phyloP scores from a whole-genome alignment of 1,284 basidiomycete genomes.

The Trichosporon coremiiforme region DNA sequence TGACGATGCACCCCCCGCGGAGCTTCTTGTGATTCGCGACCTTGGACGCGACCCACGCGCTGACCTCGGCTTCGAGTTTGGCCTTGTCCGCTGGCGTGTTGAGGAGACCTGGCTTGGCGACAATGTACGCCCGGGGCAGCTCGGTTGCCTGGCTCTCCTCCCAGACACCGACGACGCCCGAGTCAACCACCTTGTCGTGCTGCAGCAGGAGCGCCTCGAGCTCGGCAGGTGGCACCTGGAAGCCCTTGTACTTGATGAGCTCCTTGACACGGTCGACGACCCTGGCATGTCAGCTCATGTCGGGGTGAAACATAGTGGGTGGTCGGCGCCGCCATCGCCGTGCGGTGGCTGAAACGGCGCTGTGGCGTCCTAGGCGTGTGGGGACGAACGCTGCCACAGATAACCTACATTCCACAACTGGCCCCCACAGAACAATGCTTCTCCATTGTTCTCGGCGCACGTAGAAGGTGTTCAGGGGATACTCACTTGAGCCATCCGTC shows the following conservation, averaged over 20 bases:
- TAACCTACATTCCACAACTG: not conserved
- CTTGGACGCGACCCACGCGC: slow-evolving; percentile 65
- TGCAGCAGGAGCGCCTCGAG: slow-evolving; percentile 72
- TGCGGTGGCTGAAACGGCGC: slow-evolving; percentile 4
- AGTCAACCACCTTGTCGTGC: slow-evolving; percentile 71
- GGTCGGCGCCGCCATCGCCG: not conserved
- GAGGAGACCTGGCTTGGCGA: slow-evolving; percentile 12
- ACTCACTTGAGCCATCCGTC: slow-evolving; percentile 64
- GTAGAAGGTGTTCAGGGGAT: not conserved
- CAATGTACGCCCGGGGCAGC: slow-evolving; percentile 61
- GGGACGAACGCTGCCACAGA: not conserved
- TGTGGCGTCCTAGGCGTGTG: not conserved
- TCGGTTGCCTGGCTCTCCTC: slow-evolving; percentile 69
- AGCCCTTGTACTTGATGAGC: slow-evolving; percentile 72
- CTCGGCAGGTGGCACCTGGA: slow-evolving; percentile 76
- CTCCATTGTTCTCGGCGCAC: not conserved
- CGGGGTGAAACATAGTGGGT: not conserved
- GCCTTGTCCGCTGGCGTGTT: slow-evolving; percentile 26
- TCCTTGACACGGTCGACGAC: slow-evolving; percentile 66
- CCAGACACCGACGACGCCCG: slow-evolving; percentile 70
- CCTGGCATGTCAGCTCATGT: not conserved
- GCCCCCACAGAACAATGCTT: not conserved
- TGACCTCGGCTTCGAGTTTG: slow-evolving; percentile 61
- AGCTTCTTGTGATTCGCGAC: slow-evolving; percentile 60
- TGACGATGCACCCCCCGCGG: slow-evolving; percentile 57